These are phyloP conservation scores for Tetradesmus lagerheimii DNA, from an alignment of 139 green algal species.

Conservation along the genomic window DNA sequence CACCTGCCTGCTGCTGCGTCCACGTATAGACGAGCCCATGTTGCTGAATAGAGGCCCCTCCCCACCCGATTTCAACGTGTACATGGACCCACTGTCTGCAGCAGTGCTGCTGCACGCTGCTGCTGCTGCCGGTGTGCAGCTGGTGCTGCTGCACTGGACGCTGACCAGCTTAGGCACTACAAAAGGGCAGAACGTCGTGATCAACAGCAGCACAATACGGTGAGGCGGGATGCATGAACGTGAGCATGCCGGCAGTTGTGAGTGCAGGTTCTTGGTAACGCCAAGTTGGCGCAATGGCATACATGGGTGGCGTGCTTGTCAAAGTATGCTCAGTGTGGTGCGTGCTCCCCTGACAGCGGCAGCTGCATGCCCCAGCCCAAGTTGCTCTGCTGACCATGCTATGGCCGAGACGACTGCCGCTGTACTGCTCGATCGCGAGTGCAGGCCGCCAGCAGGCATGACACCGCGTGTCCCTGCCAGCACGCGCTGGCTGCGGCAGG, in stretches of 20 bases:
- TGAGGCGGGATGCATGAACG: background rate
- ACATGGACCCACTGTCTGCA: background rate
- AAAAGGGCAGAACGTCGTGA: background rate
- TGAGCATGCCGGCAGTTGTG: no score
- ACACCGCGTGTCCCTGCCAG: background rate
- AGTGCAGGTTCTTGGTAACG: no score
- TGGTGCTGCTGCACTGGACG: background rate
- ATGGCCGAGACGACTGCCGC: no score
- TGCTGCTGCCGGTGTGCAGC: background rate
- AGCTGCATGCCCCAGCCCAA: no score
- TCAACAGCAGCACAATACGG: background rate
- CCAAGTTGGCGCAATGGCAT: no score
- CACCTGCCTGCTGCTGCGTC: background rate
- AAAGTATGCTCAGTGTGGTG: no score
- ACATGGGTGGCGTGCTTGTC: no score
- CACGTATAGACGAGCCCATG: background rate
- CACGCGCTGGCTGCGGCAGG: background rate
- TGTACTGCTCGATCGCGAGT: no score
- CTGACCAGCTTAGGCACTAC: background rate
- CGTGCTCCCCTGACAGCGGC: no score
- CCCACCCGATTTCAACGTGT: background rate
- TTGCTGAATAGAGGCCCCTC: background rate
- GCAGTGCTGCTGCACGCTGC: background rate
- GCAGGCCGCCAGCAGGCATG: background rate
- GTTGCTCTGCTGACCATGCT: no score